Evolutionary conservation across 441 rosid species (phyloP), one percentile per base, ranked within the genome.

Genomic region (Mallotus repandus): DNA sequence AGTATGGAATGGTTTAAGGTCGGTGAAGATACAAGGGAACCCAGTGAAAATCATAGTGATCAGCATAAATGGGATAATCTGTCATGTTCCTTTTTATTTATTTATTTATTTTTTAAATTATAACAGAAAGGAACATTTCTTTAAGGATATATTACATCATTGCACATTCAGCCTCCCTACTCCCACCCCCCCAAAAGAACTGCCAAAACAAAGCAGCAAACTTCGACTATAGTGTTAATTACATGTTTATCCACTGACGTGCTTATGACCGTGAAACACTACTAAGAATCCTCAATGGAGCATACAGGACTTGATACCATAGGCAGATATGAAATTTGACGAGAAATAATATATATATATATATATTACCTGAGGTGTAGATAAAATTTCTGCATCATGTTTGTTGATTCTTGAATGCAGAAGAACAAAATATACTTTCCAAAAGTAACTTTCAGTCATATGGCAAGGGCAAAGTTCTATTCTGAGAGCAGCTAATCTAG

Each of bases 401-500:
- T 89, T 88, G 72, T 80, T 80, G 72, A 93, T 91, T 65, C 89
- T 84, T 63, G 99, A 97, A 78, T 91, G 93, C 78, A 91, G 66
- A 80, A 95, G 96, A 4, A 93, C 91, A 82, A 91, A 95, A 78
- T 95, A 95, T 48, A 95, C 91, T 87, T 86, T 93, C 98, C 99
- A 93, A 80, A 95, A 95, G 90, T 92, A 89, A 81, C 84, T 77
- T 58, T 91, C 92, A 68, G 88, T 88, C 93, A 95, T 89, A 83
- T 89, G 89, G 41, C 88, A 87, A 3, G 97, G 98, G 67, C 99
- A 93, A 75, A 95, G 89, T 74, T 91, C 97, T 72, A 93, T 83
- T 83, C 99, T 90, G 69, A 93, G 89, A 56, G 90, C 91, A 73
- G 96, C 88, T 61, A 95, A 77, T 81, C 90, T 80, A 60, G 96